Evolutionary conservation across 306 rosid species (phyloP), one percentile per base, ranked within the genome.

Genomic region (Sesbania bispinosa): DNA sequence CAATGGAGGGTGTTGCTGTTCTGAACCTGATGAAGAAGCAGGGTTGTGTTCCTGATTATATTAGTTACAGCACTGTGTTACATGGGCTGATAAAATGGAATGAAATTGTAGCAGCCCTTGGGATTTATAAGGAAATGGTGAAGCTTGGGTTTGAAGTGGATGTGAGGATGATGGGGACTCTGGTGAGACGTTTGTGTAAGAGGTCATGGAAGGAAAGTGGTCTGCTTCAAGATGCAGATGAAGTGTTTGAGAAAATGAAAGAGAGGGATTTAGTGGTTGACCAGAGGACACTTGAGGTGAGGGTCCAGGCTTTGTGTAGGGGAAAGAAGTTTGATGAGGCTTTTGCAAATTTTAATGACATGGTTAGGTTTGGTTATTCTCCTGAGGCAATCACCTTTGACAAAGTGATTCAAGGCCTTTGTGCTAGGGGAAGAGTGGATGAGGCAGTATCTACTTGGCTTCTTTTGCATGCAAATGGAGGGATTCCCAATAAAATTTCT

Each of bases 31-130:
- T 93, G 96, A 84, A 77, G 71, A 71, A 65, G 27, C 43, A 67
- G 26, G 71, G 68, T 0, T 88, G 97, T 60, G 71, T 1, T 58
- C 92, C 97, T 52, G 96, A 87, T 88, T 77, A 11, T 62, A 76
- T 93, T 10, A 79, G 67, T 62, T 90, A 90, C 36, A 83, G 42
- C 61, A 88, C 96, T 38, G 77, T 93, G 74, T 69, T 93, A 21
- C 92, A 80, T 61, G 92, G 98, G 62, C 73, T 90, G 72, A 43
- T 93, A 18, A 88, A 84, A 69, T 93, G 98, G 98, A 47, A 86
- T 24, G 71, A 87, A 24, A 58, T 69, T 54, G 29, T 55, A 2
- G 78, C 20, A 18, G 93, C 89, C 0, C 14, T 84, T 14, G 21
- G 74, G 52, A 45, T 82, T 51, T 93, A 78, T 35, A 80, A 65